Evolutionary conservation across 768 basidiomycete species (phyloP).

Genomic region (Termitomyces sp.): DNA sequence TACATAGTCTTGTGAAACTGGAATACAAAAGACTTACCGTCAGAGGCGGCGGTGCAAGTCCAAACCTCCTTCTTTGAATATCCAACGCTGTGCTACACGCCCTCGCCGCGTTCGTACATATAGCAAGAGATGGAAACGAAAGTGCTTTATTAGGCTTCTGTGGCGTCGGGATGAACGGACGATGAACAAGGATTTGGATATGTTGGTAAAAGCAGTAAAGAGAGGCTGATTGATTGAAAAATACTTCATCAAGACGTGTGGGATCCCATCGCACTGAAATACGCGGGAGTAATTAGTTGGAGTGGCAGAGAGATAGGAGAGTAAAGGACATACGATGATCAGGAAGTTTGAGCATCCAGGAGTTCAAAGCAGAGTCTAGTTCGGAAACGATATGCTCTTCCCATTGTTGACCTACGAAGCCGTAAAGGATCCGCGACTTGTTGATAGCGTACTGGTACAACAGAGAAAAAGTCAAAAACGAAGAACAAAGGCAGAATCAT

Average conservation of each 20-base stretch:
- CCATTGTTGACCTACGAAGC: conserved; percentile 60
- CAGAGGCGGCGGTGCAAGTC: conserved; percentile 27
- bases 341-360: conserved; percentile 65
- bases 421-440: conserved; percentile 62
- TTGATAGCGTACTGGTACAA: conserved; percentile 72
- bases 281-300: too few relatives aligned
- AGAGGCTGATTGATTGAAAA: conserved; percentile 61
- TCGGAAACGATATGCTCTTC: conserved; percentile 68
- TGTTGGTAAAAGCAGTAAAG: conserved; percentile 52
- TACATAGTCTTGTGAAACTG: neutral
- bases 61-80: conserved; percentile 38
- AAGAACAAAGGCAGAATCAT: neutral
- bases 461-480: neutral
- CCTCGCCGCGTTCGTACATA: conserved; percentile 77
- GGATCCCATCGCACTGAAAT: conserved; percentile 50
- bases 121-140: conserved; percentile 66
- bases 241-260: conserved; percentile 33
- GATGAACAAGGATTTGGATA: conserved; percentile 70
- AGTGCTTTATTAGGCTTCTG: conserved; percentile 37
- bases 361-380: conserved; percentile 66
- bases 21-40: conserved; percentile 25
- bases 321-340: conserved; percentile 43
- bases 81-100: conserved; percentile 78
- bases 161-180: conserved; percentile 70
- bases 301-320: neutral